Evolutionary conservation across 1,284 basidiomycete genomes (phyloP).

Genomic region (Tausonia pullulans): DNA sequence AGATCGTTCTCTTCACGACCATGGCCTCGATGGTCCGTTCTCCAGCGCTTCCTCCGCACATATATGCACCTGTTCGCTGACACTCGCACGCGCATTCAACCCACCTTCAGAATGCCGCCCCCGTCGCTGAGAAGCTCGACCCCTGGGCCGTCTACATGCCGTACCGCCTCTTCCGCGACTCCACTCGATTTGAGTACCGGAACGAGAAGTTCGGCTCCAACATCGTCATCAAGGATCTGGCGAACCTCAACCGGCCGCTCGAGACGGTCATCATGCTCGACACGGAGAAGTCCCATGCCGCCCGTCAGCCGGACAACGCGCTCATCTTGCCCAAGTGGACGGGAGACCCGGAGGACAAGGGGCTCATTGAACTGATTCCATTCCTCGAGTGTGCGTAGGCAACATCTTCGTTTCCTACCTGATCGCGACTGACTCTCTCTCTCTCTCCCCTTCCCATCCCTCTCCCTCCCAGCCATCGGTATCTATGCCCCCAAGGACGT

Average conservation of each 20-base stretch:
- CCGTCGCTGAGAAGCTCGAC: constrained; percentile 90
- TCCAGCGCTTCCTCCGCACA: background rate
- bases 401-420: background rate
- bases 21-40: constrained; percentile 74
- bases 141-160: constrained; percentile 81
- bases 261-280: constrained; percentile 85
- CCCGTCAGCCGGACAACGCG: constrained; percentile 80
- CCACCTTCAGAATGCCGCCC: constrained; percentile 58
- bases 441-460: constrained; percentile 2
- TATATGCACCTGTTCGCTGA: too few species aligned
- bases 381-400: constrained; percentile 79
- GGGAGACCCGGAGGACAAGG: constrained; percentile 63
- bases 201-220: constrained; percentile 56
- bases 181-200: constrained; percentile 62
- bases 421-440: constrained; percentile 12
- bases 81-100: background rate
- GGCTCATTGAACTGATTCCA: constrained; percentile 80
- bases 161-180: constrained; percentile 84
- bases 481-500: constrained; percentile 79
- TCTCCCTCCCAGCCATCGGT: constrained; percentile 53
- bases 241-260: constrained; percentile 85
- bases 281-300: constrained; percentile 57
- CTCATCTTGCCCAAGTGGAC: constrained; percentile 80
- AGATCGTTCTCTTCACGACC: constrained; percentile 90
- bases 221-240: constrained; percentile 53